These are phyloP conservation scores for Arthrinium phaeospermum DNA, from an alignment of 2,329 filamentous ascomycete genomes.

Conservation along the genomic window DNA sequence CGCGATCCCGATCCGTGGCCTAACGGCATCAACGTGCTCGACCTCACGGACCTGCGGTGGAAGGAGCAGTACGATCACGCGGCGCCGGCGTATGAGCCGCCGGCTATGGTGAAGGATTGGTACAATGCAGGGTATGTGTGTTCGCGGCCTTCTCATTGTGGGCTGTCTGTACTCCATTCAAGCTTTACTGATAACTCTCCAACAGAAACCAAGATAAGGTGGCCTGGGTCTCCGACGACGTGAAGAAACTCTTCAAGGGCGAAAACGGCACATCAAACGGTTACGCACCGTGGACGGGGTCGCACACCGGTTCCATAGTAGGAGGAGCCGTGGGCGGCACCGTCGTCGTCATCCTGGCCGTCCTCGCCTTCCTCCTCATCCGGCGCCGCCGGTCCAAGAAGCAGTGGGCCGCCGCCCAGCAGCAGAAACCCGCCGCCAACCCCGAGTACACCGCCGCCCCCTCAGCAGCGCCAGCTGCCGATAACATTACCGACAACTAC, in stretches of 20 bases:
- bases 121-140: constrained; percentile 22
- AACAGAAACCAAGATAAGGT: constrained; percentile 15
- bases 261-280: not conserved
- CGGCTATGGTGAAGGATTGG: constrained; percentile 17
- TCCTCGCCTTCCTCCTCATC: not conserved
- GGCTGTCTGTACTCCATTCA: not conserved
- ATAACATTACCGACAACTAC: not conserved
- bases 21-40: constrained; percentile 21
- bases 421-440: not conserved
- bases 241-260: constrained; percentile 17
- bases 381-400: not conserved
- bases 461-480: not conserved
- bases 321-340: constrained; percentile 17
- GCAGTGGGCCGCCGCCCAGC: not conserved
- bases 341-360: not conserved
- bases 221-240: not conserved
- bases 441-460: not conserved
- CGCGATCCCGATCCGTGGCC: constrained; percentile 21
- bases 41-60: constrained; percentile 19
- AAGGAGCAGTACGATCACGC: constrained; percentile 17
- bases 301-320: constrained; percentile 3
- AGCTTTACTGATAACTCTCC: not conserved
- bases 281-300: no score
- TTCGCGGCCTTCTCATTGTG: not conserved
- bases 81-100: constrained; percentile 16